Conservation (phyloP, 306 rosid species). For the Canavalia ensiformis region DNA sequence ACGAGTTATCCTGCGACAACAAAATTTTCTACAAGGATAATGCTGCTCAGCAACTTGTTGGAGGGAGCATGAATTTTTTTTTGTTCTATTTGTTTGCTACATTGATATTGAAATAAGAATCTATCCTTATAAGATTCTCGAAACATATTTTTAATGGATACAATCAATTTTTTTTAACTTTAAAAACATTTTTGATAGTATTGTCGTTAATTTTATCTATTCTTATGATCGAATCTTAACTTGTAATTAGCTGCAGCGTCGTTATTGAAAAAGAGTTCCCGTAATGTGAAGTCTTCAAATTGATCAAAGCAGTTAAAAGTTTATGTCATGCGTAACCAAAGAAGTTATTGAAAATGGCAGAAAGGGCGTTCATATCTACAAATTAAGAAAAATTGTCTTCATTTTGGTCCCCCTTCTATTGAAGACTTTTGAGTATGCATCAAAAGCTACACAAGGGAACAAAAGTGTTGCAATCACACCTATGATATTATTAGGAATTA, state of each 20-base stretch:
- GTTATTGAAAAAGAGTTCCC: neutral
- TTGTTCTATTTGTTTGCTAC: neutral
- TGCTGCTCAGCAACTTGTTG: no score
- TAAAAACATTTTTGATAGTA: neutral
- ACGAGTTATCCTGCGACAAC: no score
- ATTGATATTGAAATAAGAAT: neutral
- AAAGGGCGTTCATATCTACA: neutral
- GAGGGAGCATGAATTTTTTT: no score
- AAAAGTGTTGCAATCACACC: constrained; percentile 48
- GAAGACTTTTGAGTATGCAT: constrained; percentile 12
- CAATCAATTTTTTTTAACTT: neutral
- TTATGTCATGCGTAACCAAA: neutral
- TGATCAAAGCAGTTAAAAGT: neutral
- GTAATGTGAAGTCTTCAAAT: neutral
- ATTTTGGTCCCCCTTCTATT: constrained; percentile 3
- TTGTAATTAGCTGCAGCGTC: neutral
- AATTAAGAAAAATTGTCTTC: constrained; percentile 2
- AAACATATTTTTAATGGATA: no score
- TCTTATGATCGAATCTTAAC: neutral
- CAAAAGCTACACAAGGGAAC: constrained; percentile 41
- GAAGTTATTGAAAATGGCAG: neutral
- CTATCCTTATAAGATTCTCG: no score
- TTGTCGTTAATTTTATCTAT: neutral
- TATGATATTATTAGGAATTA: constrained; percentile 30
- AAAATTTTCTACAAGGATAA: no score